Conservation (phyloP, 306 rosid species). For the Vicia sativa region DNA sequence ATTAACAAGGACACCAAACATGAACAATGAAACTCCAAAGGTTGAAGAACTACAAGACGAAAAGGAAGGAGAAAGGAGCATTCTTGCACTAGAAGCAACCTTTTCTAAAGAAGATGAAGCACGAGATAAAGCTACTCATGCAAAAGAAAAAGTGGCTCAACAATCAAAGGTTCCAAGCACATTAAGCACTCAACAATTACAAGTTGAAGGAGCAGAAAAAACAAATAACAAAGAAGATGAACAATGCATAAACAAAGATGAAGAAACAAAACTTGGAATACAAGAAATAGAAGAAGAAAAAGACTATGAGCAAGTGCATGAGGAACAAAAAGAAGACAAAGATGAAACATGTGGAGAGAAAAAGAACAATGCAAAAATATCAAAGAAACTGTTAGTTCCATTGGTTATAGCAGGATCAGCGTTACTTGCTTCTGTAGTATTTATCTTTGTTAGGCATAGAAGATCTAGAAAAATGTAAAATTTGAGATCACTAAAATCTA, state of each 20-base stretch:
- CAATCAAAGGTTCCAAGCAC: background rate
- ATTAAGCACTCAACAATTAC: conserved; percentile 23
- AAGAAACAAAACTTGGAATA: conserved; percentile 22
- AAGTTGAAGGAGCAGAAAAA: no score
- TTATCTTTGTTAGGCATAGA: conserved; percentile 41
- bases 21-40: conserved; percentile 21
- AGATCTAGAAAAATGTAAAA: conserved; percentile 40
- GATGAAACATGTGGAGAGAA: conserved; percentile 36
- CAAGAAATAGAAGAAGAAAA: conserved; percentile 33
- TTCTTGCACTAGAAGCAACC: conserved; percentile 20
- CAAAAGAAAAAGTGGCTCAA: background rate
- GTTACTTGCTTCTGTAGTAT: conserved; percentile 48
- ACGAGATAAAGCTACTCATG: background rate
- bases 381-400: conserved; percentile 47
- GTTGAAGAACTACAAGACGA: background rate
- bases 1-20: no score
- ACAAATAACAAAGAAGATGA: conserved; percentile 12
- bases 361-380: conserved; percentile 29
- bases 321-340: conserved; percentile 30
- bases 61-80: background rate
- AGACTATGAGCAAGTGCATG: background rate
- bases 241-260: conserved; percentile 8
- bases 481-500: background rate
- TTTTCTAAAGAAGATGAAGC: background rate
- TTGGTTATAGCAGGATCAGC: conserved; percentile 61